These are phyloP conservation scores for Amanita inopinata DNA, from an alignment of 768 basidiomycete genomes.

Conservation along the genomic window DNA sequence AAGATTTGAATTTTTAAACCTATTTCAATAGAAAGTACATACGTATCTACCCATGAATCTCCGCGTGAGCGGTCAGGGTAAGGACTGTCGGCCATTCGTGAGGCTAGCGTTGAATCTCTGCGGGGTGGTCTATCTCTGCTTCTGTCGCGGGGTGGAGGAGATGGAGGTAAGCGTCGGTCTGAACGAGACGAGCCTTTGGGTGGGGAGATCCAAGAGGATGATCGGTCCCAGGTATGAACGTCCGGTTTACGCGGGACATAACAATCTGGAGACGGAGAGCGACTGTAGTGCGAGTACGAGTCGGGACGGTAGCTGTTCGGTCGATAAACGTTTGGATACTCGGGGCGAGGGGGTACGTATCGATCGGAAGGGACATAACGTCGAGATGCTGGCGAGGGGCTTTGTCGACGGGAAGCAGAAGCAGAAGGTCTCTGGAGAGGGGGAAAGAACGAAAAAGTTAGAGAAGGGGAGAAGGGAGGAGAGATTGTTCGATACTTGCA, in stretches of 20 bases:
- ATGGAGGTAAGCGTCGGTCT: not conserved
- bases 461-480: not conserved
- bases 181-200: not conserved
- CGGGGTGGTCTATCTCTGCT: not conserved
- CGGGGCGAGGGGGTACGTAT: conserved; percentile 35
- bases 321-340: conserved; percentile 32
- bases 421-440: not conserved
- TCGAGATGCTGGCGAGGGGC: conserved; percentile 41
- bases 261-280: conserved; percentile 45
- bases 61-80: not conserved
- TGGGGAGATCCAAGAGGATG: conserved; percentile 29
- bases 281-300: conserved; percentile 27
- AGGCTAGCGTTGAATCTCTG: not conserved
- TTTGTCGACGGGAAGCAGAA: conserved; percentile 28
- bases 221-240: conserved; percentile 37
- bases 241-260: conserved; percentile 31
- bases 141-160: not conserved
- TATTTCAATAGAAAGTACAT: not conserved
- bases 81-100: conserved; percentile 4
- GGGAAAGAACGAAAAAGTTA: not conserved
- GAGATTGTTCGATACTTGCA: conserved; percentile 28
- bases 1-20: not conserved
- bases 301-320: conserved; percentile 25
- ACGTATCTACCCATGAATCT: conserved; percentile 5
- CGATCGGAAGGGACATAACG: conserved; percentile 38